These are phyloP conservation scores for Xylariaceae sp. DNA, from an alignment of 2,329 filamentous ascomycete genomes.

Conservation along the genomic window DNA sequence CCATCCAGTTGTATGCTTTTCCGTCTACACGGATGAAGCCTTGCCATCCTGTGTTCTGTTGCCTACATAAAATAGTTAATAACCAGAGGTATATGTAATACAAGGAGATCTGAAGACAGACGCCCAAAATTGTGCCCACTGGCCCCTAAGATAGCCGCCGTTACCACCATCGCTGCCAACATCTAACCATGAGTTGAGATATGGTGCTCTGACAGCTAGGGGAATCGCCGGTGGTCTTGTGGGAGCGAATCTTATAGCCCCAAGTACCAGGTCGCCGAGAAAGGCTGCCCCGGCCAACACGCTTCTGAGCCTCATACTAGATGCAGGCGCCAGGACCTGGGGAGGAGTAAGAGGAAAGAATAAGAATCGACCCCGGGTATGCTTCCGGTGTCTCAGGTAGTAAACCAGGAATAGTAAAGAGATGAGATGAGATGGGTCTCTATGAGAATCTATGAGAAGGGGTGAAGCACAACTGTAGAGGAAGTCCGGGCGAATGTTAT, in stretches of 20 bases:
- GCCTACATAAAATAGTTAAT: conserved; percentile 42
- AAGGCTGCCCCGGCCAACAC: conserved; percentile 34
- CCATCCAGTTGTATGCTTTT: conserved; percentile 68
- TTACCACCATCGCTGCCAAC: conserved; percentile 64
- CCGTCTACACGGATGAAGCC: conserved; percentile 72
- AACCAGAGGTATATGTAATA: background rate
- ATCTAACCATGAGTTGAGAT: conserved; percentile 71
- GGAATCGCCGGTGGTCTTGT: conserved; percentile 70
- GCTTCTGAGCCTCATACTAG: conserved; percentile 33
- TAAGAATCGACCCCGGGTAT: background rate
- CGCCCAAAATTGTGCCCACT: conserved; percentile 55
- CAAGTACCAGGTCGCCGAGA: conserved; percentile 32
- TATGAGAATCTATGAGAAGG: conserved; percentile 10
- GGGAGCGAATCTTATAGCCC: conserved; percentile 61
- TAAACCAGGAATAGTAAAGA: conserved; percentile 6
- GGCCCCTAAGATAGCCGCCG: conserved; percentile 67
- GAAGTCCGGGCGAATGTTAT: conserved; percentile 22
- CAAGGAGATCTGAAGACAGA: conserved; percentile 5
- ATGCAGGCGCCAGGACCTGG: conserved; percentile 9
- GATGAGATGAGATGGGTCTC: conserved; percentile 13
- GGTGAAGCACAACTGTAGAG: conserved; percentile 22
- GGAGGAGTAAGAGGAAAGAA: conserved; percentile 1
- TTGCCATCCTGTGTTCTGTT: conserved; percentile 64
- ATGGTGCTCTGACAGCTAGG: conserved; percentile 74
- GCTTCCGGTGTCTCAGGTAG: background rate